Conservation (phyloP, 2,329 filamentous ascomycete species). For the Xylariaceae sp. region DNA sequence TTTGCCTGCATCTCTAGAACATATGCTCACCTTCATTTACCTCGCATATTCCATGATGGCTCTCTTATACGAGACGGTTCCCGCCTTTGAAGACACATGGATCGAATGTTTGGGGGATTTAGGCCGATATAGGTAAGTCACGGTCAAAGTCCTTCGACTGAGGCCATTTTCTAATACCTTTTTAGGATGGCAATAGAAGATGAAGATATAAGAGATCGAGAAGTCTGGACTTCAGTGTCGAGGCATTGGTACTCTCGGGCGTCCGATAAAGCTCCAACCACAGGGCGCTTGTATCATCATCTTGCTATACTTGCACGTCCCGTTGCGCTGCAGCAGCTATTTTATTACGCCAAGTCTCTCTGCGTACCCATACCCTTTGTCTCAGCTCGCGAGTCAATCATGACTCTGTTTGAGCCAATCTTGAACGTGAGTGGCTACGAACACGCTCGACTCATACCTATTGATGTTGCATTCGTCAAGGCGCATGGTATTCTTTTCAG, state of each 20-base stretch:
- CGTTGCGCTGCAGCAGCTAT: constrained; percentile 68
- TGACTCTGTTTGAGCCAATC: constrained; percentile 65
- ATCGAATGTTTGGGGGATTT: constrained; percentile 90
- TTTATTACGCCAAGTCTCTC: constrained; percentile 68
- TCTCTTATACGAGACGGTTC: constrained; percentile 79
- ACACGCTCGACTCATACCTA: constrained; percentile 37
- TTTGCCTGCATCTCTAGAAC: constrained; percentile 74
- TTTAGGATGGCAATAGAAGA: constrained; percentile 85
- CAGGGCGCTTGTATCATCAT: constrained; percentile 84
- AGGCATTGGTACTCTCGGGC: constrained; percentile 83
- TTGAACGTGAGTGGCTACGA: constrained; percentile 34
- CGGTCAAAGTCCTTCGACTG: constrained; percentile 3
- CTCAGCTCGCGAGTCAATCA: constrained; percentile 66
- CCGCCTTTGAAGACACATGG: constrained; percentile 83
- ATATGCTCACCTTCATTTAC: constrained; percentile 91
- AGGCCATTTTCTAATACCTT: constrained; percentile 10
- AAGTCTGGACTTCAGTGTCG: constrained; percentile 79
- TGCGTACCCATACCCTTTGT: constrained; percentile 66
- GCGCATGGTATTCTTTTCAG: constrained; percentile 65
- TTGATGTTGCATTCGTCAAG: constrained; percentile 62
- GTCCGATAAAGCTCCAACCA: constrained; percentile 70
- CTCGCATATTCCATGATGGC: constrained; percentile 88
- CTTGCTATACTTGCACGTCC: constrained; percentile 75
- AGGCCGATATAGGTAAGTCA: constrained; percentile 59
- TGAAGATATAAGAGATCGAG: constrained; percentile 68